Conservation (phyloP, 441 rosid genomes). For the Jatropha podagrica region DNA sequence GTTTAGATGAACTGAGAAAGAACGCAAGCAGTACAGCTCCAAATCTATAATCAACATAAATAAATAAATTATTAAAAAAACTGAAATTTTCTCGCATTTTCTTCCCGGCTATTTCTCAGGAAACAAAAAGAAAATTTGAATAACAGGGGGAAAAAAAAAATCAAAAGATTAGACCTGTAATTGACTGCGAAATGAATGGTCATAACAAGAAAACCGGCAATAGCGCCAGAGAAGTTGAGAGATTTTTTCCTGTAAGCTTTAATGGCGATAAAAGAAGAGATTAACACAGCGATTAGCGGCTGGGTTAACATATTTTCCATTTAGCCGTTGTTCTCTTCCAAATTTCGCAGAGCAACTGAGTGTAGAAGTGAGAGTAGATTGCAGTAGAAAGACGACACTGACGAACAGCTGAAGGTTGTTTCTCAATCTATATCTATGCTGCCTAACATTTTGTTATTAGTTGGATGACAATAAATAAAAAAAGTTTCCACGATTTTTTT, state of each 20-base stretch:
- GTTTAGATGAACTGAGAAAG: constrained; percentile 82
- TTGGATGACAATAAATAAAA: no score
- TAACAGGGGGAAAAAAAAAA: no score
- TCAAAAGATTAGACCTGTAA: constrained; percentile 44
- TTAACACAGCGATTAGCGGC: constrained; percentile 43
- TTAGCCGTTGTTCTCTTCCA: neutral
- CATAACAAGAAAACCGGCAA: constrained; percentile 80
- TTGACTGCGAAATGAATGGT: constrained; percentile 61
- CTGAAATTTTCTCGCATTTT: neutral
- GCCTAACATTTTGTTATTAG: no score
- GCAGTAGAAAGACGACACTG: no score
- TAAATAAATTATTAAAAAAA: neutral
- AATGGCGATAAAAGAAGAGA: constrained; percentile 54
- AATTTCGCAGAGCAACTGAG: no score
- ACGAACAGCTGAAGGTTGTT: no score
- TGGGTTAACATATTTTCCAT: constrained; percentile 49
- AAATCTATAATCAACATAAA: constrained; percentile 41
- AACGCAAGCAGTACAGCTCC: constrained; percentile 77
- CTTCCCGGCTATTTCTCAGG: neutral
- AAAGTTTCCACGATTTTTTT: no score
- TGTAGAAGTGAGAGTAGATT: neutral
- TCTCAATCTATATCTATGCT: no score
- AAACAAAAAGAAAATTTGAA: neutral
- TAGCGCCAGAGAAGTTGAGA: constrained; percentile 73
- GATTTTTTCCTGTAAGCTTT: constrained; percentile 74